A percentile compares a stretch with the other conserved stretches of the same genome.
Evolutionary conservation across 345 rosid species (phyloP).

Genomic region (Euphorbia tirucalli): DNA sequence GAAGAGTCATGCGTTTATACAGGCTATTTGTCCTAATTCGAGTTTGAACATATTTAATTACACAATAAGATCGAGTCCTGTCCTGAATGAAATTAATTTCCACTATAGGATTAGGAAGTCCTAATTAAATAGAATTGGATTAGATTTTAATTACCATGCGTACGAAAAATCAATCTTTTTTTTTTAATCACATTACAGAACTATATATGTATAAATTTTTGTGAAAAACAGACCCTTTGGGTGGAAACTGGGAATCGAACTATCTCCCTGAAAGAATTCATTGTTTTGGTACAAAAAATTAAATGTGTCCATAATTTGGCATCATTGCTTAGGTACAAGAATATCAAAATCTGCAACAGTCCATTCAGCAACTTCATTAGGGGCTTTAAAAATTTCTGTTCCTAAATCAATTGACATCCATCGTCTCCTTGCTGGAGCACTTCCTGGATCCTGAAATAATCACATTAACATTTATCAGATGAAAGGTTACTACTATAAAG

Average conservation of each 20-base stretch:
- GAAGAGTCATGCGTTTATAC: too few relatives aligned
- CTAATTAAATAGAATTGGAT: too few relatives aligned
- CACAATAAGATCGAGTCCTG: too few relatives aligned
- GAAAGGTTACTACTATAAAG: too few relatives aligned
- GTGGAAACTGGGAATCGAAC: conserved; percentile 16
- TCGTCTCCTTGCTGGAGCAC: conserved; percentile 19
- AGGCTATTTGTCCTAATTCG: too few relatives aligned
- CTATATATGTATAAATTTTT: neutral
- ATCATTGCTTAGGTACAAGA: conserved; percentile 12
- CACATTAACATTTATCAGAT: too few relatives aligned
- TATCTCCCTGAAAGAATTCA: neutral
- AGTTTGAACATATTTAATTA: too few relatives aligned
- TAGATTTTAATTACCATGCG: too few relatives aligned
- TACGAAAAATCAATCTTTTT: too few relatives aligned
- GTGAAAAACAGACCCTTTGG: conserved; percentile 17
- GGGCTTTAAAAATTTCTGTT: conserved; percentile 20
- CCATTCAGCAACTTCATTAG: conserved; percentile 29
- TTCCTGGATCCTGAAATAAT: conserved; percentile 19
- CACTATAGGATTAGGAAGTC: too few relatives aligned
- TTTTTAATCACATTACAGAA: too few relatives aligned
- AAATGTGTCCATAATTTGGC: neutral
- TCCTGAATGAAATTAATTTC: too few relatives aligned
- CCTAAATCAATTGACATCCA: conserved; percentile 32
- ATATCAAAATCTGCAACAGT: conserved; percentile 26
- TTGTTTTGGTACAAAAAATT: neutral